phyloP scores from a whole-genome alignment of 2,329 filamentous ascomycete species.

The Sclerotinia sclerotiorum region DNA sequence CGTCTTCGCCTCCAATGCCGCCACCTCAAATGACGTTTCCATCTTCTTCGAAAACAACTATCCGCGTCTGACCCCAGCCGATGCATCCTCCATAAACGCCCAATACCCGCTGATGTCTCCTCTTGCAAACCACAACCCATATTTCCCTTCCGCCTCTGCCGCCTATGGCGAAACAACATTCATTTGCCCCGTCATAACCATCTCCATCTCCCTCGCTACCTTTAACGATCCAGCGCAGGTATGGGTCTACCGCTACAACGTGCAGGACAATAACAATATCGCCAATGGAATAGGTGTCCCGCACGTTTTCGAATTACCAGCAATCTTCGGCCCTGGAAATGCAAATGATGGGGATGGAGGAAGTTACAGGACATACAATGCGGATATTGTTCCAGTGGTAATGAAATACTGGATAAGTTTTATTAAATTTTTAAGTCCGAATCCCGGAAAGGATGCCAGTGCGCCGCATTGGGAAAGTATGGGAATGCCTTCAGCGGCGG shows the following conservation, averaged over 20 bases:
- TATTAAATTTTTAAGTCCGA: constrained; percentile 43
- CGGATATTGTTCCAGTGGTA: constrained; percentile 39
- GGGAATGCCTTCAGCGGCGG: constrained; percentile 25
- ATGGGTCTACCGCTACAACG: constrained; percentile 52
- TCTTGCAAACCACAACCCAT: constrained; percentile 40
- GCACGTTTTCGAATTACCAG: constrained; percentile 42
- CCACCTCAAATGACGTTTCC: constrained; percentile 40
- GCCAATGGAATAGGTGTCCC: constrained; percentile 42
- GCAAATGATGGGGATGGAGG: constrained; percentile 38
- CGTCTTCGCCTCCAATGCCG: constrained; percentile 48
- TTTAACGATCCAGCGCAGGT: constrained; percentile 41
- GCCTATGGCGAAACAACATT: constrained; percentile 51
- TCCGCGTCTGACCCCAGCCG: constrained; percentile 38
- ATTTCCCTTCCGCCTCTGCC: constrained; percentile 45
- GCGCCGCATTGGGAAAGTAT: constrained; percentile 40
- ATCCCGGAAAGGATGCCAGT: constrained; percentile 38
- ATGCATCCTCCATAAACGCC: constrained; percentile 38
- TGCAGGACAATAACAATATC: constrained; percentile 44
- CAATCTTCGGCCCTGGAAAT: constrained; percentile 44
- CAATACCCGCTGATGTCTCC: constrained; percentile 38
- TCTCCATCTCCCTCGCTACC: constrained; percentile 41
- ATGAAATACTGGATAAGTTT: constrained; percentile 50
- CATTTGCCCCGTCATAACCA: constrained; percentile 47
- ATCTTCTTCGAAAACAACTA: constrained; percentile 44
- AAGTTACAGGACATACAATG: constrained; percentile 40